These are phyloP conservation scores for Fusarium transvaalense DNA, from an alignment of 2,329 filamentous ascomycete species.

Conservation along the genomic window DNA sequence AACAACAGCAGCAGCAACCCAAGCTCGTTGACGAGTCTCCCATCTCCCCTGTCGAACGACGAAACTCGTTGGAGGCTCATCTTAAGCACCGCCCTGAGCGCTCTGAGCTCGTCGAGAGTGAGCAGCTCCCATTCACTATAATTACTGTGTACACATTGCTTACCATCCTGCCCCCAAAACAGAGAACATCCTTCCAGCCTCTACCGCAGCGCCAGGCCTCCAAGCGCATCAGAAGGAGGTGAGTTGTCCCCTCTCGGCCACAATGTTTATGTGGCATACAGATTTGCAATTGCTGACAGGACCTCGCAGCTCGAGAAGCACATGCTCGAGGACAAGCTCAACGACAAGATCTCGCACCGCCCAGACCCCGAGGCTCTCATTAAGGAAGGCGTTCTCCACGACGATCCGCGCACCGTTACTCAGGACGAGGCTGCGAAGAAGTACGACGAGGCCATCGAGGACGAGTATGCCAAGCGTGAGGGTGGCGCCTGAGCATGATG, in stretches of 20 bases:
- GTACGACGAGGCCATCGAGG: slow-evolving; percentile 72
- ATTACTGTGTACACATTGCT: slow-evolving; percentile 49
- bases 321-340: slow-evolving; percentile 88
- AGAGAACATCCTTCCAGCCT: slow-evolving; percentile 90
- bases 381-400: slow-evolving; percentile 81
- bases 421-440: slow-evolving; percentile 59
- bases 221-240: slow-evolving; percentile 83
- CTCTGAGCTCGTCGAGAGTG: slow-evolving; percentile 83
- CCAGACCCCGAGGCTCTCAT: slow-evolving; percentile 82
- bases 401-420: slow-evolving; percentile 69
- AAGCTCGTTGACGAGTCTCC: slow-evolving; percentile 62
- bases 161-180: slow-evolving; percentile 34
- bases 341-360: slow-evolving; percentile 85
- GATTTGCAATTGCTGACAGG: slow-evolving; percentile 27
- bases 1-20: slow-evolving; percentile 21
- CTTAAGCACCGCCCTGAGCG: slow-evolving; percentile 80
- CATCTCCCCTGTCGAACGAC: slow-evolving; percentile 66
- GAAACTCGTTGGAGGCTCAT: slow-evolving; percentile 80
- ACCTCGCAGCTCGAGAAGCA: slow-evolving; percentile 75
- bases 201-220: slow-evolving; percentile 81
- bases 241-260: slow-evolving; percentile 37
- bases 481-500: slow-evolving; percentile 65
- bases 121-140: slow-evolving; percentile 50
- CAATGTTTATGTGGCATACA: neutral
- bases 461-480: slow-evolving; percentile 73